phyloP scores from a whole-genome alignment of 2,329 filamentous ascomycete species.

The Colletotrichum ledebouriae region DNA sequence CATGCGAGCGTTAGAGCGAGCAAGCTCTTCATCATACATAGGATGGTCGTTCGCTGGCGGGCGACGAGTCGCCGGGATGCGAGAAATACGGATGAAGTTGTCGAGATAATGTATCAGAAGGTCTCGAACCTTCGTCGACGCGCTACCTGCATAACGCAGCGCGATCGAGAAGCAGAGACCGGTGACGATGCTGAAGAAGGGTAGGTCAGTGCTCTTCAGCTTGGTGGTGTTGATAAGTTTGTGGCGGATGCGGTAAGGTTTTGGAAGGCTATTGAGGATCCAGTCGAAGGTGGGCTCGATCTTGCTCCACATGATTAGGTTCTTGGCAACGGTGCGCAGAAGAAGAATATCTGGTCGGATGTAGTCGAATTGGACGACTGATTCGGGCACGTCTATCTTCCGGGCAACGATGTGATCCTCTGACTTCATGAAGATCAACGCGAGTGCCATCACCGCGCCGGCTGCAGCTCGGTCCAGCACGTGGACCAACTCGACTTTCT shows the following conservation, averaged over 20 bases:
- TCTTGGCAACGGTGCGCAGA: slow-evolving; percentile 87
- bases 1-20: slow-evolving; percentile 86
- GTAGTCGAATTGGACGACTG: slow-evolving; percentile 92
- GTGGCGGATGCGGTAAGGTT: slow-evolving; percentile 73
- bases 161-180: slow-evolving; percentile 88
- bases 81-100: slow-evolving; percentile 83
- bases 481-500: slow-evolving; percentile 92
- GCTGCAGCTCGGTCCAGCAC: slow-evolving; percentile 93
- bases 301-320: slow-evolving; percentile 92
- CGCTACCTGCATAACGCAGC: slow-evolving; percentile 80
- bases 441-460: slow-evolving; percentile 90
- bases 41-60: slow-evolving; percentile 47
- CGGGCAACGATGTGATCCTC: slow-evolving; percentile 87
- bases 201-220: slow-evolving; percentile 85
- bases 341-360: slow-evolving; percentile 93
- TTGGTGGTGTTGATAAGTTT: slow-evolving; percentile 70
- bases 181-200: slow-evolving; percentile 92
- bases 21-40: slow-evolving; percentile 86
- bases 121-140: slow-evolving; percentile 79
- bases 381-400: slow-evolving; percentile 94
- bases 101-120: slow-evolving; percentile 88
- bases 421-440: slow-evolving; percentile 97
- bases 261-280: slow-evolving; percentile 81
- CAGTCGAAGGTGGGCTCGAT: slow-evolving; percentile 81
- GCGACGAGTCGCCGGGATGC: slow-evolving; percentile 59